Evolutionary conservation across 345 rosid species (phyloP).

Genomic region (Dimocarpus longan): DNA sequence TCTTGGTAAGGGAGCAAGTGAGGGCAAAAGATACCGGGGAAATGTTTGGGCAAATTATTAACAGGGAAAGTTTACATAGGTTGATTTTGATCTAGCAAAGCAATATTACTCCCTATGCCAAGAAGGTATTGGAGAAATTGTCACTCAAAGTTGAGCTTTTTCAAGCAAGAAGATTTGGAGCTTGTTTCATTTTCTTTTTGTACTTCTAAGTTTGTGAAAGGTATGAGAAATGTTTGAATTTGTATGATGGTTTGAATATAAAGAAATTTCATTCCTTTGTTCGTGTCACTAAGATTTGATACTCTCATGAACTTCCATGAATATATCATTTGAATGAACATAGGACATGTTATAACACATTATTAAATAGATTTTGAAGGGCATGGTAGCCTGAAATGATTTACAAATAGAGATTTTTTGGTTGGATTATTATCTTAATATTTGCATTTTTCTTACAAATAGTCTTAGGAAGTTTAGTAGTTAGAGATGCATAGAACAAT

Average conservation of each 20-base stretch:
- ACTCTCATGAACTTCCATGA: neutral
- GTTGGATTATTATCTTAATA: neutral
- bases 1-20: slow-evolving; percentile 38
- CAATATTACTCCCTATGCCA: slow-evolving; percentile 34
- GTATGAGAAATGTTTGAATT: neutral
- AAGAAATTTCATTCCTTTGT: too few relatives aligned
- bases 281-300: neutral
- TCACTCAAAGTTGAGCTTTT: slow-evolving; percentile 38
- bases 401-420: neutral
- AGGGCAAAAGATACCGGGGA: slow-evolving; percentile 5
- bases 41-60: slow-evolving; percentile 13
- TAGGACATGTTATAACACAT: neutral
- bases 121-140: slow-evolving; percentile 22
- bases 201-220: neutral
- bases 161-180: slow-evolving; percentile 20
- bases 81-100: slow-evolving; percentile 35
- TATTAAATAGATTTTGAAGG: neutral
- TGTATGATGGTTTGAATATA: neutral
- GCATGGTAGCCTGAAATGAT: neutral
- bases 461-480: neutral
- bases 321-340: neutral
- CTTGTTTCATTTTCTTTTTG: neutral
- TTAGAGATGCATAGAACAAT: neutral
- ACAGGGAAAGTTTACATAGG: slow-evolving; percentile 25
- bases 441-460: neutral